Base-by-base conservation (phyloP, 1,284 basidiomycete genomes). In the Papiliotrema nemorosa region DNA sequence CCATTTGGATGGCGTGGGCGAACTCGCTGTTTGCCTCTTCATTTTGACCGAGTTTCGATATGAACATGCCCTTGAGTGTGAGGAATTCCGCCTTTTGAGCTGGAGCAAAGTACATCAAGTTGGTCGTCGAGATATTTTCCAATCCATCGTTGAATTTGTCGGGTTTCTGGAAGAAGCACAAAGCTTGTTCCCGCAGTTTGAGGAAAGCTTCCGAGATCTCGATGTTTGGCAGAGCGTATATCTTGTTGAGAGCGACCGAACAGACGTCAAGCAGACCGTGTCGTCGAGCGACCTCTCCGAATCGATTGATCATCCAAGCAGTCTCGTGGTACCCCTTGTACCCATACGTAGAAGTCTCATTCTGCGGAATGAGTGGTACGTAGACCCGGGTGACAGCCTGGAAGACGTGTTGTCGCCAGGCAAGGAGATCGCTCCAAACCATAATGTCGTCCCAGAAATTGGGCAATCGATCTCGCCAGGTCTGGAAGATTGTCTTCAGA, bases 251-350 rank as follows among this genome's bases (percentile, higher is more conserved):
- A 1, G 89, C 88, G 14, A 82, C 89, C 76, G 92, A 92, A 77
- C 97, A 99, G 47, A 97, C 94, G 47, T 98, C 94, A 46, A 93
- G 81, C 10, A 99, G 81, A 57, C 94, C 89, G 68, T 99, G 96
- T 76, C 98, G 97, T 53, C 96, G 82, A 24, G 97, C 94, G 49
- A 97, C 92, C 71, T 98, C 96, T n/a, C 97, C 97, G 69, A 99
- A 98, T 9, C 96, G 86, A 73, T 99, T 99, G 79, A 98, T 97
- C 73, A 97, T 98, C 97, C 96, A 99, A 3, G 96, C 96, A 0
- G 93, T 98, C 79, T 98, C 96, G 70, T 99, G 97, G 73, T 91
- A 98, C n/a, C 96, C 97, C 49, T 97, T 83, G 74, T 92, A 98
- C 4, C 94, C 96, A 68, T 86, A 90, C 2, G 93, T 97, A 33